Conservation (phyloP, 148 eudicot species). For the Chenopodium album region DNA sequence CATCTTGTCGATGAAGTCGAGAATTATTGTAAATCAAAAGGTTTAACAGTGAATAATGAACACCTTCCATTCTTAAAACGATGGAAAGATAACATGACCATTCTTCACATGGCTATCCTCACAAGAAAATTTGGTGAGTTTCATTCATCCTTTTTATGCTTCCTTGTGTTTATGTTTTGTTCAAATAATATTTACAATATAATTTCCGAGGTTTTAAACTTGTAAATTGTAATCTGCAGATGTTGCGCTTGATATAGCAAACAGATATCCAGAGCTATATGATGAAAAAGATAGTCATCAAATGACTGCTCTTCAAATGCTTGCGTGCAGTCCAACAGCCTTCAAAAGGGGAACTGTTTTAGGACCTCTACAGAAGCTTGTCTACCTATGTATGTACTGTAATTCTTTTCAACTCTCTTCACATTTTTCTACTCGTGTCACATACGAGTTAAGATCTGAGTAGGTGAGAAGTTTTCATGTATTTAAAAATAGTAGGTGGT, state of each 20-base stretch:
- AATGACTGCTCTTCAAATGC: background rate
- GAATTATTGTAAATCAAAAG: background rate
- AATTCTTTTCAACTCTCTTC: no score
- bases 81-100: constrained; percentile 7
- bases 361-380: background rate
- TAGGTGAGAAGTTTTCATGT: no score
- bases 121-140: constrained; percentile 13
- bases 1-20: background rate
- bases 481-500: no score
- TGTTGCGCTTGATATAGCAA: background rate
- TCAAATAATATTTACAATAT: background rate
- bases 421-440: no score
- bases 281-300: background rate
- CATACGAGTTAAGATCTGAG: no score
- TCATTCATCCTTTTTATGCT: background rate
- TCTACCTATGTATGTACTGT: constrained; percentile 13
- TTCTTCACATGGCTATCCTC: constrained; percentile 23
- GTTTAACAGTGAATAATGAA: background rate
- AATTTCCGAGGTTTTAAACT: no score
- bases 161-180: no score
- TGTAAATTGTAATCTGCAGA: background rate
- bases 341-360: background rate
- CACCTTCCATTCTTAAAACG: background rate
- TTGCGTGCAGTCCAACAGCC: background rate
- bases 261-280: background rate